phyloP scores from a whole-genome alignment of 2,329 filamentous ascomycete species.

The Botryotinia convoluta region DNA sequence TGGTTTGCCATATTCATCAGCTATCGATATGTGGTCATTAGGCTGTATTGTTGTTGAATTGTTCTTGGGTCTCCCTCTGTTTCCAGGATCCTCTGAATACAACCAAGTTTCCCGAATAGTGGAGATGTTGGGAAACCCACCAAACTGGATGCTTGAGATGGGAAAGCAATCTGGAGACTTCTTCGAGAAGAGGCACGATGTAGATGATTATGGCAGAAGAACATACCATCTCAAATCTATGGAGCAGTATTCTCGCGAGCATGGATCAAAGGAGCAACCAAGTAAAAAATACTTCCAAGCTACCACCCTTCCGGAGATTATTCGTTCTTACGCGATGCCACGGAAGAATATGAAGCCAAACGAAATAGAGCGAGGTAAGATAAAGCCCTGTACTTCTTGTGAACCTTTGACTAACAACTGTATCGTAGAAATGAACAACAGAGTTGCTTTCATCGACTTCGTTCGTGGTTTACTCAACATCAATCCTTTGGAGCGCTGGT shows the following conservation, averaged over 20 bases:
- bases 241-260: conserved; percentile 96
- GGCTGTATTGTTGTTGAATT: conserved; percentile 98
- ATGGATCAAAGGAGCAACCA: conserved; percentile 94
- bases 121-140: conserved; percentile 95
- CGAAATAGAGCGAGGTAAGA: conserved; percentile 89
- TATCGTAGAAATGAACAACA: conserved; percentile 89
- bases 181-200: conserved; percentile 79
- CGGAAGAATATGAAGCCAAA: conserved; percentile 98
- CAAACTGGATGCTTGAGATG: conserved; percentile 99
- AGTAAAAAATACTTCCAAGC: conserved; percentile 99
- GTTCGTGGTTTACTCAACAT: conserved; percentile 90
- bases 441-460: conserved; percentile 96
- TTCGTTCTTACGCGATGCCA: conserved; percentile 96
- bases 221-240: conserved; percentile 93
- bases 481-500: conserved; percentile 95
- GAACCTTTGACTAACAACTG: conserved; percentile 22
- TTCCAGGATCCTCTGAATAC: conserved; percentile 97
- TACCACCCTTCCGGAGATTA: conserved; percentile 91
- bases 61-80: conserved; percentile 89
- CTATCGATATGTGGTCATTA: conserved; percentile 99
- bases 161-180: conserved; percentile 97
- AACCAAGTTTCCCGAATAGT: conserved; percentile 97
- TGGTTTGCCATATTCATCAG: conserved; percentile 95
- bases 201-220: conserved; percentile 88
- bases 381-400: conserved; percentile 20